Evolutionary conservation across 805 yeast species (phyloP).

Genomic region (Barnettozyma sucrosica): DNA sequence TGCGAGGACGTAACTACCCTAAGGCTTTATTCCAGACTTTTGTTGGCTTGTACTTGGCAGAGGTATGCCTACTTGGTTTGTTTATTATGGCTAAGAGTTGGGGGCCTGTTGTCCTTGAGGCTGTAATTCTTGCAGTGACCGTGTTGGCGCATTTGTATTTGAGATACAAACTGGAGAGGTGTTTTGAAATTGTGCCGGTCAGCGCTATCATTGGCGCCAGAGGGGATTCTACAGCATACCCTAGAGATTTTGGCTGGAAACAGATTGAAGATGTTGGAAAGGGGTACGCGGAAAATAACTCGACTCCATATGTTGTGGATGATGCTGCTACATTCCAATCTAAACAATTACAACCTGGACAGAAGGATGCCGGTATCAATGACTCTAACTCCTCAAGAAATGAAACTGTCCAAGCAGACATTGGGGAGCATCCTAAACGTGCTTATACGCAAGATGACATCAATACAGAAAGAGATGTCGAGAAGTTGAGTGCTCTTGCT

Average conservation of each 20-base stretch:
- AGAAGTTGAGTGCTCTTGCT: conserved; percentile 15
- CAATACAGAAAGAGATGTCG: conserved; percentile 19
- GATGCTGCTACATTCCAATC: conserved; percentile 26
- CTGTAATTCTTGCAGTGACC: conserved; percentile 50
- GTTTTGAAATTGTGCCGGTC: conserved; percentile 65
- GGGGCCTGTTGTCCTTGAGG: conserved; percentile 73
- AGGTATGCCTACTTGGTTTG: conserved; percentile 61
- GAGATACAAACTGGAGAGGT: conserved; percentile 53
- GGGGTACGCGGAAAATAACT: conserved; percentile 21
- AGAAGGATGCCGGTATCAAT: conserved; percentile 15
- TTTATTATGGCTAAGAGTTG: conserved; percentile 74
- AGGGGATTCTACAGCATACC: conserved; percentile 44
- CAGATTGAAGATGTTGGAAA: conserved; percentile 52
- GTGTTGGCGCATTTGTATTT: conserved; percentile 53
- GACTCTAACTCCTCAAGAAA: conserved; percentile 26
- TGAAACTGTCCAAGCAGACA: conserved; percentile 27
- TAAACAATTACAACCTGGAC: conserved; percentile 10
- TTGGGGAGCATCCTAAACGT: conserved; percentile 3
- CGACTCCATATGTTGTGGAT: conserved; percentile 22
- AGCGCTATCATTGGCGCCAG: conserved; percentile 40
- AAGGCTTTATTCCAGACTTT: conserved; percentile 66
- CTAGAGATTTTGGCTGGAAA: conserved; percentile 59
- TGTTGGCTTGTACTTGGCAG: conserved; percentile 66
- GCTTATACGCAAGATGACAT: conserved; percentile 21
- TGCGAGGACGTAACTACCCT: conserved; percentile 71